phyloP scores from a whole-genome alignment of 257 asterid species.

The Solanum stenotomum region DNA sequence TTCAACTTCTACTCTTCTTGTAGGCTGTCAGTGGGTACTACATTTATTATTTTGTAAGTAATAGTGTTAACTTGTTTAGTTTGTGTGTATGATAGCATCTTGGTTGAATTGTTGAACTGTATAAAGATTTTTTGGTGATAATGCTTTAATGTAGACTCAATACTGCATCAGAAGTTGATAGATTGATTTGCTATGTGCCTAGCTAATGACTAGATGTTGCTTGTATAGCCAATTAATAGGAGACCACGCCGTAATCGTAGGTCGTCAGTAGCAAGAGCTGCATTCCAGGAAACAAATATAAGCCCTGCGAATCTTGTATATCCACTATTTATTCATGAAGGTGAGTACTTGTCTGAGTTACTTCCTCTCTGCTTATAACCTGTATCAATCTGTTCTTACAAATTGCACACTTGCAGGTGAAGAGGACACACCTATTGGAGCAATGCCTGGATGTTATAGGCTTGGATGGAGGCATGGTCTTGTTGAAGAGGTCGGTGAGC shows the following conservation, averaged over 20 bases:
- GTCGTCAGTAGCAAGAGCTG: slow-evolving; percentile 63
- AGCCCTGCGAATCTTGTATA: slow-evolving; percentile 92
- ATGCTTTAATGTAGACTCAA: not conserved
- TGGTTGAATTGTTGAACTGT: not conserved
- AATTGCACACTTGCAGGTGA: slow-evolving; percentile 47
- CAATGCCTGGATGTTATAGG: slow-evolving; percentile 98
- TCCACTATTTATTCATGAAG: slow-evolving; percentile 96
- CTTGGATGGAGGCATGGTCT: slow-evolving; percentile 99
- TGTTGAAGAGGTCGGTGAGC: slow-evolving; percentile 68
- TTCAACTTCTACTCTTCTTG: not conserved
- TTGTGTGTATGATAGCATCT: not conserved
- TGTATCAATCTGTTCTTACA: not conserved
- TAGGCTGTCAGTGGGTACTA: not conserved
- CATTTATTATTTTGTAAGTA: not conserved
- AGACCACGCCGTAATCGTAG: slow-evolving; percentile 91
- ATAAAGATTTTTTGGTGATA: not conserved
- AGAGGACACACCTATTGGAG: slow-evolving; percentile 95
- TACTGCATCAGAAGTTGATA: not conserved
- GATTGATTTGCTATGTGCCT: not conserved
- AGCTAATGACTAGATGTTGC: slow-evolving; percentile 1
- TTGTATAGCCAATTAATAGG: slow-evolving; percentile 47
- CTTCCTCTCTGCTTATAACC: not conserved
- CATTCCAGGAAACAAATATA: slow-evolving; percentile 81
- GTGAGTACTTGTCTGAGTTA: slow-evolving; percentile 17
- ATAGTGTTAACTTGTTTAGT: not conserved